These are phyloP conservation scores for Kondoa malvinella DNA, from an alignment of 768 basidiomycete species.

Conservation along the genomic window DNA sequence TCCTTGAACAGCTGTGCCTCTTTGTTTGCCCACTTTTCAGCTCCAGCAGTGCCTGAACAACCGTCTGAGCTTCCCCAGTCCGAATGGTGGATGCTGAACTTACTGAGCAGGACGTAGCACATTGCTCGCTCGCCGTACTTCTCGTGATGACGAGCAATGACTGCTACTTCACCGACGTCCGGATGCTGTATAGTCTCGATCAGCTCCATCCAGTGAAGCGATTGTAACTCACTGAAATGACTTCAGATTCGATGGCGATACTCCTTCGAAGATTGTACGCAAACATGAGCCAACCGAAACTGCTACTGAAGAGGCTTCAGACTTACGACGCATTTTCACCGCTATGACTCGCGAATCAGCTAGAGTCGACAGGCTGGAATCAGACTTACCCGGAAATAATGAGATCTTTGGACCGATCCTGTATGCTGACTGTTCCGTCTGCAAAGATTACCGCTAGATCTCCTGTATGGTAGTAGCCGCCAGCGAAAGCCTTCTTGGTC, in stretches of 20 bases:
- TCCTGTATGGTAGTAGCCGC: slow-evolving; percentile 61
- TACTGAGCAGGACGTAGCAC: background rate
- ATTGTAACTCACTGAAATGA: background rate
- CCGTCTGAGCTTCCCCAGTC: background rate
- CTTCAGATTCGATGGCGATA: slow-evolving; percentile 31
- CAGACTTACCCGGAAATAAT: slow-evolving; percentile 47
- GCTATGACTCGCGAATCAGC: background rate
- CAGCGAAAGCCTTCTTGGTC: slow-evolving; percentile 59
- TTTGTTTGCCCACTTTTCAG: background rate
- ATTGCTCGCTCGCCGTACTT: slow-evolving; percentile 20
- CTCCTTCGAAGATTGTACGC: too few relatives aligned
- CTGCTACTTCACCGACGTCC: slow-evolving; percentile 64
- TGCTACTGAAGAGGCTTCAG: too few relatives aligned
- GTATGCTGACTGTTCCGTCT: slow-evolving; percentile 54
- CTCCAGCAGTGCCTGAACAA: background rate
- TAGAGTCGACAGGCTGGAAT: background rate
- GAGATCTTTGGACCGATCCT: slow-evolving; percentile 67
- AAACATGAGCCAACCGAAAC: too few relatives aligned
- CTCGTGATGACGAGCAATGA: slow-evolving; percentile 41
- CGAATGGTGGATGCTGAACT: background rate
- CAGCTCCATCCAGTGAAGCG: background rate
- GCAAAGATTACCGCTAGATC: slow-evolving; percentile 70
- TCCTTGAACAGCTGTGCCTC: background rate
- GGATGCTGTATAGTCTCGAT: slow-evolving; percentile 31
- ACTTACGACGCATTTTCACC: slow-evolving; percentile 55